These are phyloP conservation scores for Pyronema omphalodes DNA, from an alignment of 495 filamentous ascomycete genomes.

Conservation along the genomic window DNA sequence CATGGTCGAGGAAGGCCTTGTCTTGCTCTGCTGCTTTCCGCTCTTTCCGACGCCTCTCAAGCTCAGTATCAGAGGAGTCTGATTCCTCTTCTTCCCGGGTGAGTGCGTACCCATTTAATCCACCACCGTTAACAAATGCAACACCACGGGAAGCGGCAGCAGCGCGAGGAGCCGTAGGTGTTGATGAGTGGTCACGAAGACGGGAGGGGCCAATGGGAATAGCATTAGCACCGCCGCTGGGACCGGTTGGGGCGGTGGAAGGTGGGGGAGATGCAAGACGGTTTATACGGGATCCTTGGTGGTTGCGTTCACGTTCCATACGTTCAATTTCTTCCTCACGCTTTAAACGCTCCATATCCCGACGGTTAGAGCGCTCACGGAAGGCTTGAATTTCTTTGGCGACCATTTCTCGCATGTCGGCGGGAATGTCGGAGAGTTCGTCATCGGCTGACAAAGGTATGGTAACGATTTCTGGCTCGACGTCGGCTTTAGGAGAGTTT, in stretches of 20 bases:
- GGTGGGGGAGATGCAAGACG: constrained; percentile 47
- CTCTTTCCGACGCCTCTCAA: constrained; percentile 50
- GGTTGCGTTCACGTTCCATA: constrained; percentile 58
- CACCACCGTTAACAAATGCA: constrained; percentile 68
- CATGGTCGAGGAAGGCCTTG: constrained; percentile 67
- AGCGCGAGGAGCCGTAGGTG: constrained; percentile 9
- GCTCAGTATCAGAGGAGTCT: constrained; percentile 73
- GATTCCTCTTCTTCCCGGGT: constrained; percentile 70
- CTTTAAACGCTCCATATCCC: constrained; percentile 73
- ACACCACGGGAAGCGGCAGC: constrained; percentile 54
- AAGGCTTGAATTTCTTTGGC: constrained; percentile 89
- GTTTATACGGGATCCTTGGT: constrained; percentile 36
- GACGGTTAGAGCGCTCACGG: constrained; percentile 66
- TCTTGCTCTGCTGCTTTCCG: constrained; percentile 60
- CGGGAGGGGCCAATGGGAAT: constrained; percentile 61
- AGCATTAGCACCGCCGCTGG: constrained; percentile 56
- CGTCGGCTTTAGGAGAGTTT: constrained; percentile 29
- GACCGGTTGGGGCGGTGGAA: constrained; percentile 42
- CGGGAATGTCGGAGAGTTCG: constrained; percentile 85
- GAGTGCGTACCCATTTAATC: constrained; percentile 40
- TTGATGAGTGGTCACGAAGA: constrained; percentile 11
- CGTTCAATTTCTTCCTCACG: constrained; percentile 85
- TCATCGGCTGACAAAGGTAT: constrained; percentile 82
- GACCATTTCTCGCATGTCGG: constrained; percentile 92
- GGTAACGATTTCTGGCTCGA: constrained; percentile 61